These are phyloP conservation scores for Phytophthora pluvialis DNA, from an alignment of 352 stramenopile genomes.

Conservation along the genomic window DNA sequence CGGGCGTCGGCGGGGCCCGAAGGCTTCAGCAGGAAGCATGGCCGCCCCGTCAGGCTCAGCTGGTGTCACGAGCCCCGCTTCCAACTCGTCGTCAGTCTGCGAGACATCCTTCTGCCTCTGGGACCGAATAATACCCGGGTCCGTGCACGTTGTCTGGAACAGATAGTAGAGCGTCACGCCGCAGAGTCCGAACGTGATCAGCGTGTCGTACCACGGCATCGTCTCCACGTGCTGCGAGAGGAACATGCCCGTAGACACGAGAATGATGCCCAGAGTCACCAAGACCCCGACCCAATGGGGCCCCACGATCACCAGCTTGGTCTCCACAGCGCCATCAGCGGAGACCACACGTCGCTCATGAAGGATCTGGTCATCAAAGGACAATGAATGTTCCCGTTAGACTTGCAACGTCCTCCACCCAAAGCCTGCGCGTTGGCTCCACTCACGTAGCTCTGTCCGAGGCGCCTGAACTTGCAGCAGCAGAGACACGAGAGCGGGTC, in stretches of 20 bases:
- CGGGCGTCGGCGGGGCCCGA: conserved; percentile 13
- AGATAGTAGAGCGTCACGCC: conserved; percentile 70
- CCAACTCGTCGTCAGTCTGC: conserved; percentile 29
- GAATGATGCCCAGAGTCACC: conserved; percentile 67
- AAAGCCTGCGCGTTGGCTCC: background rate
- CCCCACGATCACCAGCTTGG: conserved; percentile 61
- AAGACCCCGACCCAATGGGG: conserved; percentile 86
- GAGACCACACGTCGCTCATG: conserved; percentile 43
- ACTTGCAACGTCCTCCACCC: conserved; percentile 7
- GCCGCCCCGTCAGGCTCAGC: background rate
- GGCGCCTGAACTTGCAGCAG: conserved; percentile 59
- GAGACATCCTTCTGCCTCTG: conserved; percentile 17
- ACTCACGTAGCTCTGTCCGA: conserved; percentile 55
- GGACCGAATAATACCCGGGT: conserved; percentile 70
- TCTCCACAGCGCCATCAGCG: conserved; percentile 32
- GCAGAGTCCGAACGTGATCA: conserved; percentile 66
- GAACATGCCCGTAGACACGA: conserved; percentile 66
- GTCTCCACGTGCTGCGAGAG: conserved; percentile 57
- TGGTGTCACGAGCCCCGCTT: conserved; percentile 17
- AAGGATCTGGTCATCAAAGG: conserved; percentile 46
- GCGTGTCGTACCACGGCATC: conserved; percentile 63
- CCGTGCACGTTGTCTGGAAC: conserved; percentile 71
- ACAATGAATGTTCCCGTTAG: conserved; percentile 3
- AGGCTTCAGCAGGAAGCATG: conserved; percentile 7
- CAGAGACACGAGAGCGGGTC: conserved; percentile 67